Conservation (phyloP, 441 rosid genomes). For the Macaranga tanarius region DNA sequence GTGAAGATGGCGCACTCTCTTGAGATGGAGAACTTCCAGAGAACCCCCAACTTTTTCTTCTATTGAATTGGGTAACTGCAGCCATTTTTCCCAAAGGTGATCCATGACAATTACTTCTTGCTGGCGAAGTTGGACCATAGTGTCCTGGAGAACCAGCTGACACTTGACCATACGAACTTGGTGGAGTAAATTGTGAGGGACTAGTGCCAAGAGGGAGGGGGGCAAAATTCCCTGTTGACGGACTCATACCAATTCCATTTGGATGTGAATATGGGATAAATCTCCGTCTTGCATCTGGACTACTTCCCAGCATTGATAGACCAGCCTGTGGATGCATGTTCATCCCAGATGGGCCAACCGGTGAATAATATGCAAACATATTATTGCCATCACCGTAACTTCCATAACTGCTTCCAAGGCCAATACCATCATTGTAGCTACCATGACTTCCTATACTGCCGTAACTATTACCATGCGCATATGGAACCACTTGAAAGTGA, state of each 20-base stretch:
- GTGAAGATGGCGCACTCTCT: slow-evolving; percentile 55
- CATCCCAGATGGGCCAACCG: slow-evolving; percentile 83
- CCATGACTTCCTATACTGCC: slow-evolving; percentile 98
- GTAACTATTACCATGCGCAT: slow-evolving; percentile 78
- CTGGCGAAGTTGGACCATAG: slow-evolving; percentile 97
- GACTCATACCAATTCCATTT: slow-evolving; percentile 87
- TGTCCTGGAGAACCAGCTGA: slow-evolving; percentile 91
- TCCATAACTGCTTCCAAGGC: slow-evolving; percentile 85
- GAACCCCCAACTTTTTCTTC: slow-evolving; percentile 83
- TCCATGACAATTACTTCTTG: slow-evolving; percentile 84
- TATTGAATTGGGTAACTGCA: slow-evolving; percentile 73
- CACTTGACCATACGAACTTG: slow-evolving; percentile 63
- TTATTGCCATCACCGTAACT: slow-evolving; percentile 83
- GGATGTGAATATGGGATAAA: slow-evolving; percentile 77
- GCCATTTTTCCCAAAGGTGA: slow-evolving; percentile 93
- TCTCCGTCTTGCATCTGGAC: slow-evolving; percentile 91
- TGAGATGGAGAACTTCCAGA: slow-evolving; percentile 77
- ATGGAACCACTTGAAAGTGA: slow-evolving; percentile 69
- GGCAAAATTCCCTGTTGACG: slow-evolving; percentile 89
- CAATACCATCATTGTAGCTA: slow-evolving; percentile 87
- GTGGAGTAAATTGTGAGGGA: slow-evolving; percentile 98
- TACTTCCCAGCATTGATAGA: slow-evolving; percentile 75
- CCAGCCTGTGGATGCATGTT: slow-evolving; percentile 75
- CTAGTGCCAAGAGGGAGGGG: slow-evolving; percentile 95
- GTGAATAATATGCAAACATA: slow-evolving; percentile 90